Evolutionary conservation across 2,329 filamentous ascomycete species (phyloP).

Genomic region (Claviceps sp.): DNA sequence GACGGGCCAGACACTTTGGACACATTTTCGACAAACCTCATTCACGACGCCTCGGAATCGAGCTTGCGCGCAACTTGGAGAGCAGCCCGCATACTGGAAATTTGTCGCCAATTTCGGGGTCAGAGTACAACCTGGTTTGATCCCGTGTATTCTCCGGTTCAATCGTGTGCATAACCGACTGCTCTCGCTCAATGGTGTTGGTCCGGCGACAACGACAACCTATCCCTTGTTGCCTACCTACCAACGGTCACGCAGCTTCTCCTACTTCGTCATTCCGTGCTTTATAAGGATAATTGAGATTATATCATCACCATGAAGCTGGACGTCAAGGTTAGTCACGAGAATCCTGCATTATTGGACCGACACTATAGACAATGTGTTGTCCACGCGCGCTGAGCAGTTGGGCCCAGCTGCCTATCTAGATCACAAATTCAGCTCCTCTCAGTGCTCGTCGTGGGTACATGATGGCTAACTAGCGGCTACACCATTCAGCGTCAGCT

Average conservation of each 20-base stretch:
- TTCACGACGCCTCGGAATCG: not conserved
- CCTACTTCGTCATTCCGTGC: not conserved
- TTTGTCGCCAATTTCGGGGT: not conserved
- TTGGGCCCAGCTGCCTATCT: constrained; percentile 5
- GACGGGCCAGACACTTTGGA: constrained; percentile 1
- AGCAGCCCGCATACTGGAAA: not conserved
- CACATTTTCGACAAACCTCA: constrained; percentile 7
- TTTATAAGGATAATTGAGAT: not conserved
- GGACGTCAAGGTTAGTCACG: constrained; percentile 26
- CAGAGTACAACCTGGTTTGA: not conserved
- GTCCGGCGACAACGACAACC: constrained; percentile 1
- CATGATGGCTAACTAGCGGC: not conserved
- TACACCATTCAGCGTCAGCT: constrained; percentile 25
- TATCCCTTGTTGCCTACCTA: constrained; percentile 1
- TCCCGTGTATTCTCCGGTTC: not conserved
- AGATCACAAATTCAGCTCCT: not conserved
- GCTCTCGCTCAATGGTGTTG: constrained; percentile 3
- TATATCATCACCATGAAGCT: constrained; percentile 23
- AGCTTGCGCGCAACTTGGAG: not conserved
- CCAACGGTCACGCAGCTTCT: not conserved
- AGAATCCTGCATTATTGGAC: not conserved
- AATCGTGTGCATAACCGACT: not conserved
- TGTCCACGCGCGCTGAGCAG: not conserved
- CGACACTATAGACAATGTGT: not conserved
- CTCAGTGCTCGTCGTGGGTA: not conserved